phyloP scores from a whole-genome alignment of 2,329 filamentous ascomycete species.

The Cryphonectria parasitica region DNA sequence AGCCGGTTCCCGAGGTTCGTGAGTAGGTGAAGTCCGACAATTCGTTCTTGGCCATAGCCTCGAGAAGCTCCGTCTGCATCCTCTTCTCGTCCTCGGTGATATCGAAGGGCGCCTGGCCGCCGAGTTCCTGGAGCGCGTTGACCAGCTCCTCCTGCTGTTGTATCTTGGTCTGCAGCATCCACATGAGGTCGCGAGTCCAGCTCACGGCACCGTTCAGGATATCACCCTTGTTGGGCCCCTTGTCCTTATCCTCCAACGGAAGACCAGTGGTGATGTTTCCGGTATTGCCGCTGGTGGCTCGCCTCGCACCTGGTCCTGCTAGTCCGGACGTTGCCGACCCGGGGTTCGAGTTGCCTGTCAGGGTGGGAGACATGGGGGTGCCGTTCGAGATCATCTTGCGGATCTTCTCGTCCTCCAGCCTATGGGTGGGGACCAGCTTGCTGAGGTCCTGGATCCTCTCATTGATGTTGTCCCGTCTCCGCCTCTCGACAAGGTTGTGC shows the following conservation, averaged over 20 bases:
- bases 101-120: constrained; percentile 78
- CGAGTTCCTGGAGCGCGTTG: constrained; percentile 72
- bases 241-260: constrained; percentile 95
- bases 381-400: constrained; percentile 94
- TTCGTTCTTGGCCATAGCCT: constrained; percentile 83
- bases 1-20: constrained; percentile 78
- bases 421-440: constrained; percentile 86
- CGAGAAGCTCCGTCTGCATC: constrained; percentile 91
- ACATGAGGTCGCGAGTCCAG: constrained; percentile 98
- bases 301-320: constrained; percentile 80
- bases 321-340: constrained; percentile 82
- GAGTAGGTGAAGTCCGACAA: constrained; percentile 80
- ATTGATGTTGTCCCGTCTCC: constrained; percentile 96
- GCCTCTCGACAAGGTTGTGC: constrained; percentile 94
- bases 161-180: constrained; percentile 88
- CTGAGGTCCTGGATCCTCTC: constrained; percentile 97
- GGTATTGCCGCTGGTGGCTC: constrained; percentile 70
- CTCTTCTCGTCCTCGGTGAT: constrained; percentile 89
- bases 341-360: constrained; percentile 71
- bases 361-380: constrained; percentile 82
- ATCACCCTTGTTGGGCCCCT: constrained; percentile 97
- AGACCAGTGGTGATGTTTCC: constrained; percentile 91
- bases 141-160: constrained; percentile 87
- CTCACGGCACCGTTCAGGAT: constrained; percentile 96
- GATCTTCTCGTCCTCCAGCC: constrained; percentile 95